Percentiles rank a stretch among this genome's conserved stretches.
These are phyloP conservation scores for Trapa bicornis DNA, from an alignment of 345 rosid species.

Conservation along the genomic window DNA sequence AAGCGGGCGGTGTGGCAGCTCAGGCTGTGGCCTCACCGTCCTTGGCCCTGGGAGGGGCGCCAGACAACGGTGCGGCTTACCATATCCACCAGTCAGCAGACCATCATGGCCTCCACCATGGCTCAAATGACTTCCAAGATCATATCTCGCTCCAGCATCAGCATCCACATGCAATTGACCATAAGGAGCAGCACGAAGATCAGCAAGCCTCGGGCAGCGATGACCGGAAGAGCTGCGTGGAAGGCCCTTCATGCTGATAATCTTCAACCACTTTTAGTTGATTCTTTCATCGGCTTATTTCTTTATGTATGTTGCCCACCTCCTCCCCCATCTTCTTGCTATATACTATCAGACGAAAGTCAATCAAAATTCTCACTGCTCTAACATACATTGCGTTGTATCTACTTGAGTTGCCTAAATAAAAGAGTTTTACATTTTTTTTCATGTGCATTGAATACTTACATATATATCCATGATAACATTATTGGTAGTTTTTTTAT, in stretches of 20 bases:
- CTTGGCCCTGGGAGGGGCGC: constrained; percentile 33
- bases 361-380: too few relatives aligned
- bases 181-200: constrained; percentile 33
- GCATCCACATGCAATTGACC: constrained; percentile 21
- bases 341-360: not conserved
- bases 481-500: not conserved
- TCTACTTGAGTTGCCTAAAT: not conserved
- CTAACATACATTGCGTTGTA: not conserved
- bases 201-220: constrained; percentile 35
- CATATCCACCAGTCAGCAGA: constrained; percentile 25
- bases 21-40: constrained; percentile 31
- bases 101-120: constrained; percentile 5
- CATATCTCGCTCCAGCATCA: constrained; percentile 48
- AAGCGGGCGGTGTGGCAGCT: not conserved
- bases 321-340: not conserved
- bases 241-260: constrained; percentile 30
- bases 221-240: constrained; percentile 22
- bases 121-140: not conserved
- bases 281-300: not conserved
- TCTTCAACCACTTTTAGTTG: not conserved
- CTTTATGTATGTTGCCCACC: not conserved
- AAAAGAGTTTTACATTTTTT: not conserved
- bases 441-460: not conserved
- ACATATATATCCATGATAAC: not conserved
- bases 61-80: constrained; percentile 26